phyloP scores from a whole-genome alignment of 1,284 basidiomycete species.

The Trametes versicolor region DNA sequence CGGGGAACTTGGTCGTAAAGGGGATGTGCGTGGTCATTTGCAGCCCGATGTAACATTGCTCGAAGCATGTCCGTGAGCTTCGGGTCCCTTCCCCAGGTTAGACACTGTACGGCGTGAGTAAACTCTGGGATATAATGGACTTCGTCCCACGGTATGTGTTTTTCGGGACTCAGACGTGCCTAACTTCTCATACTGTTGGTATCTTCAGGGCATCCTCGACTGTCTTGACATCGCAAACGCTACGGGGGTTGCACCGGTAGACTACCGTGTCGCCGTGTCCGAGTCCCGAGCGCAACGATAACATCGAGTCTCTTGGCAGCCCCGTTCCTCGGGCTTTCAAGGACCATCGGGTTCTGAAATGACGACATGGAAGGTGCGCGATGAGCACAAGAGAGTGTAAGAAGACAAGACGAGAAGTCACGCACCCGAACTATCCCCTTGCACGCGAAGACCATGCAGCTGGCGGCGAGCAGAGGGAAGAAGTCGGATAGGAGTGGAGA shows the following conservation, averaged over 20 bases:
- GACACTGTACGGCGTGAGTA: neutral
- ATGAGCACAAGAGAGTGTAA: conserved; percentile 13
- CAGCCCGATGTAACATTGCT: conserved; percentile 3
- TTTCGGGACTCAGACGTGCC: neutral
- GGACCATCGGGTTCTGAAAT: neutral
- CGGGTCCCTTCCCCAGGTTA: conserved; percentile 1
- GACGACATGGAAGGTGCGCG: conserved; percentile 10
- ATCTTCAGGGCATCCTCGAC: neutral
- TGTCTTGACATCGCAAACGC: neutral
- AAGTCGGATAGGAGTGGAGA: conserved; percentile 8
- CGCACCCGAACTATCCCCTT: conserved; percentile 15
- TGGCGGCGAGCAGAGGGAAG: neutral
- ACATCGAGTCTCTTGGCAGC: conserved; percentile 2
- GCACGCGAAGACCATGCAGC: neutral
- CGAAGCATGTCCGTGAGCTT: conserved; percentile 8
- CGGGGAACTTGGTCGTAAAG: conserved; percentile 10
- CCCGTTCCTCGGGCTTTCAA: neutral
- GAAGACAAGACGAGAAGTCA: conserved; percentile 3
- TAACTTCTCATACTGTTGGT: neutral
- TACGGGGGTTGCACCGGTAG: neutral
- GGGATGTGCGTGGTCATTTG: conserved; percentile 19
- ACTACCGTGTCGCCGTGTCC: neutral
- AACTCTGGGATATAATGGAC: conserved; percentile 4
- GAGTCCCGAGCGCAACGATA: neutral
- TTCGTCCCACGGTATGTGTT: conserved; percentile 12